These are phyloP conservation scores for Lactarius pseudohatsudake DNA, from an alignment of 768 basidiomycete genomes.

Conservation along the genomic window DNA sequence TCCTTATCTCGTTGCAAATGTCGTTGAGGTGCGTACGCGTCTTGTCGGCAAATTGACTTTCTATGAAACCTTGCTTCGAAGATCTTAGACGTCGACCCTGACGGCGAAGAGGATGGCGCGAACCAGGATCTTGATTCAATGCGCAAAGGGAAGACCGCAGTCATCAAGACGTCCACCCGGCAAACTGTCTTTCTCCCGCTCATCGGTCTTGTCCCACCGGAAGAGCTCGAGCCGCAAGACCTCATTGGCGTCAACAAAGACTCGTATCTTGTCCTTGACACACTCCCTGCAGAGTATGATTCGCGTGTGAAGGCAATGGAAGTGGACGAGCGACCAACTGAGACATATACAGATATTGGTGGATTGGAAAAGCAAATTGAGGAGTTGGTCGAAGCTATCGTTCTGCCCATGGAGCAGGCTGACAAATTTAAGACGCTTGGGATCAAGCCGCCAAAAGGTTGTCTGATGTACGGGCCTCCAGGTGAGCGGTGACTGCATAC, in stretches of 20 bases:
- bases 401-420: slow-evolving; percentile 96
- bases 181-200: slow-evolving; percentile 98
- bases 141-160: slow-evolving; percentile 96
- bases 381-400: slow-evolving; percentile 96
- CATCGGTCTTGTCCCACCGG: slow-evolving; percentile 94
- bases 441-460: slow-evolving; percentile 96
- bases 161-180: slow-evolving; percentile 97
- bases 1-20: slow-evolving; percentile 96
- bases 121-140: slow-evolving; percentile 93
- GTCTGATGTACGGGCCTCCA: slow-evolving; percentile 98
- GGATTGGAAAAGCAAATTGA: slow-evolving; percentile 99
- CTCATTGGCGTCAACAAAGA: slow-evolving; percentile 99
- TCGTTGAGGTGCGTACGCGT: slow-evolving; percentile 78
- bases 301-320: slow-evolving; percentile 99
- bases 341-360: slow-evolving; percentile 96
- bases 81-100: slow-evolving; percentile 94
- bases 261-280: slow-evolving; percentile 95
- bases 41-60: background rate
- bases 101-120: slow-evolving; percentile 93
- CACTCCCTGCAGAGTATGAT: slow-evolving; percentile 94
- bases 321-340: slow-evolving; percentile 96
- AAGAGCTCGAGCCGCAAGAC: slow-evolving; percentile 86
- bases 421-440: slow-evolving; percentile 99
- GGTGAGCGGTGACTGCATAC: slow-evolving; percentile 46
- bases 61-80: slow-evolving; percentile 34